Base-by-base conservation (phyloP, 495 filamentous ascomycete genomes). In the Chaetomium cochliodes region DNA sequence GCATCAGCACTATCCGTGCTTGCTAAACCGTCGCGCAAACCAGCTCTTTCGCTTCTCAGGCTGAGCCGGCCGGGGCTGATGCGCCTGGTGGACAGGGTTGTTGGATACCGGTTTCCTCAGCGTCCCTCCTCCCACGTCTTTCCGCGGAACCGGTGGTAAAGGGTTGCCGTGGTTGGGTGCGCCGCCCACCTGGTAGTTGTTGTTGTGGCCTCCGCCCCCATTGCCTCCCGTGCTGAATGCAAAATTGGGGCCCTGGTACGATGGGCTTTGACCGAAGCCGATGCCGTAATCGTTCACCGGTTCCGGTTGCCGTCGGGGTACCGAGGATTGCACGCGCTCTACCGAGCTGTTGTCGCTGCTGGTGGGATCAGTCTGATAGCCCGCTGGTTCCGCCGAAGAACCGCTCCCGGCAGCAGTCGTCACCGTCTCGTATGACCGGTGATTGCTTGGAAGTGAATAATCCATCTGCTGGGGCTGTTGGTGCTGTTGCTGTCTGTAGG, bases 261-360 rank as follows among this genome's bases (percentile, higher is more conserved):
- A 60, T n/a, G 73, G 47, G 42, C 71, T 65, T 60, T 76, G 68
- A 53, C 76, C 71, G 64, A 82, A 79, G 37, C 74, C 78, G 25
- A 82, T 81, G 44, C 78, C 78, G 59, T 81, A 81, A 54, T 82
- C 80, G 62, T 82, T 82, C 4, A 70, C 33, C 4, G 77, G 77
- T 50, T 80, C 78, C 23, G 61, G 66, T 46, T 74, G 73, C 15
- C 74, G 74, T 70, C 87, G 84, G 4, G 85, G 78, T 12, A 82
- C 77, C 59, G 87, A 83, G 60, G 87, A 83, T 50, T 85, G 82
- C 26, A 87, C 77, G 57, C 90, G 87, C 66, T 96, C 91, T 60
- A 93, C 83, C 5, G 91, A 96, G 77, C 90, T 96, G 76, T 96
- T 96, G 64, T 96, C 87, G 64, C 91, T 94, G 74, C 90, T 96